phyloP scores from a whole-genome alignment of 2,329 filamentous ascomycete species.

The Colletotrichum godetiae region DNA sequence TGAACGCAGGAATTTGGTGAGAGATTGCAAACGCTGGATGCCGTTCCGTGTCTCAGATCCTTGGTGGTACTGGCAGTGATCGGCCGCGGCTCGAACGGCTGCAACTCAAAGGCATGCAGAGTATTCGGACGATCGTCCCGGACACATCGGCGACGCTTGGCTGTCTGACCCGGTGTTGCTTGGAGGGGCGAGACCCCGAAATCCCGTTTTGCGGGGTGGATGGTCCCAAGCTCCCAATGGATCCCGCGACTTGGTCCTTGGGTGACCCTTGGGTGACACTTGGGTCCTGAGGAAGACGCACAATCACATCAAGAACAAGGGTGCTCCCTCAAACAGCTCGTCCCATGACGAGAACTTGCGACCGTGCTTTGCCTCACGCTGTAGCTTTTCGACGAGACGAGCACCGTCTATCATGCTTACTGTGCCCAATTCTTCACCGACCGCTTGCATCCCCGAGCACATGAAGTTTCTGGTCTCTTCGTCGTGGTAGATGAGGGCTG shows the following conservation, averaged over 20 bases:
- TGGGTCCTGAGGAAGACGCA: not conserved
- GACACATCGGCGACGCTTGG: conserved; percentile 22
- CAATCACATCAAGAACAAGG: conserved; percentile 22
- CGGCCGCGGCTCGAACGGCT: not conserved
- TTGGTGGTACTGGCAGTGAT: conserved; percentile 11
- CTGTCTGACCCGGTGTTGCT: conserved; percentile 19
- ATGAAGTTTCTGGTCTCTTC: not conserved
- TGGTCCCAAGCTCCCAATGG: not conserved
- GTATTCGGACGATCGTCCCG: conserved; percentile 2
- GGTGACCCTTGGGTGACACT: conserved; percentile 2
- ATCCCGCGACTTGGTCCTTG: not conserved
- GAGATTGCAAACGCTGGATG: conserved; percentile 11
- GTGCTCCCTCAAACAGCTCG: conserved; percentile 19
- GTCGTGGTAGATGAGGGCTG: conserved; percentile 5
- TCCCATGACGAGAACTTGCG: not conserved
- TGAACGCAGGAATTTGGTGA: conserved; percentile 1
- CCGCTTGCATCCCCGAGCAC: conserved; percentile 11
- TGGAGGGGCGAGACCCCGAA: not conserved
- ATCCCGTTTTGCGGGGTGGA: conserved; percentile 1
- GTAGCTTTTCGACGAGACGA: conserved; percentile 5
- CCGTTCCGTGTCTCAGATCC: conserved; percentile 26
- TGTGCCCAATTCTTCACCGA: conserved; percentile 19
- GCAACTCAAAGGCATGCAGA: not conserved
- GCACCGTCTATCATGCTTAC: conserved; percentile 26
- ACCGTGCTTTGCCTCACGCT: not conserved